Base-by-base conservation (phyloP, 768 basidiomycete genomes). In the Myochromella boudieri region DNA sequence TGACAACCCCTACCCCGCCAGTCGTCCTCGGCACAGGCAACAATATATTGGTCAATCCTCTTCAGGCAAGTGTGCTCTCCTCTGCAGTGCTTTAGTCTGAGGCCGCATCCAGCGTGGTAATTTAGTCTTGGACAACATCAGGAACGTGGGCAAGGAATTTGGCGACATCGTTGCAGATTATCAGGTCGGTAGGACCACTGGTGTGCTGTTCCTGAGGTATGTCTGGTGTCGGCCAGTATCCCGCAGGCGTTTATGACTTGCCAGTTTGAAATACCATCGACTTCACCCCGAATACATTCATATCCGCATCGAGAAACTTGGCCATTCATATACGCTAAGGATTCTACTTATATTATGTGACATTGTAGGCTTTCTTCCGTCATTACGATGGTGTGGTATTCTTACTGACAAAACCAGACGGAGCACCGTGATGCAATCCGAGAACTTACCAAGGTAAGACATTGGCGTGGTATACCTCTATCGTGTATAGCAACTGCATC, bases 231-330 rank as follows among this genome's bases (percentile, higher is more conserved):
- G 26, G 21, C 50, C 18, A 24, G 44, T 21, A 36, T 17, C 27
- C 37, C 1, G 12, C 18, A 18, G 10, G 25, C 15, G 8, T 15
- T 42, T 37, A 17, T 47, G 14, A 14, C 17, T 7, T 7, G 25
- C 15, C 50, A 97, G 97, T 61, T 64, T 98, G 54, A 88, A 84
- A 59, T 98, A 98, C 56, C 95, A 98, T 59, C 87, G 95, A 41
- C 78, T 99, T 11, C 97, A 98, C 65, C 97, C 97, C 11, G 97
- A 98, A 65, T 99, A 99, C 63, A 85, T 99, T 46, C 91, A 92
- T 63, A 78, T 80, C 41, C 85, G 97, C 10, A 93, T 99, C 48
- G 87, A 92, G 58, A 86, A 84, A 55, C 81, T 99, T 15, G 89
- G 86, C 3, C 77, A 77, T 27, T 80, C 82, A 1, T 98, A 93